phyloP scores from a whole-genome alignment of 2,329 filamentous ascomycete genomes.

The Didymellaceae sp. region DNA sequence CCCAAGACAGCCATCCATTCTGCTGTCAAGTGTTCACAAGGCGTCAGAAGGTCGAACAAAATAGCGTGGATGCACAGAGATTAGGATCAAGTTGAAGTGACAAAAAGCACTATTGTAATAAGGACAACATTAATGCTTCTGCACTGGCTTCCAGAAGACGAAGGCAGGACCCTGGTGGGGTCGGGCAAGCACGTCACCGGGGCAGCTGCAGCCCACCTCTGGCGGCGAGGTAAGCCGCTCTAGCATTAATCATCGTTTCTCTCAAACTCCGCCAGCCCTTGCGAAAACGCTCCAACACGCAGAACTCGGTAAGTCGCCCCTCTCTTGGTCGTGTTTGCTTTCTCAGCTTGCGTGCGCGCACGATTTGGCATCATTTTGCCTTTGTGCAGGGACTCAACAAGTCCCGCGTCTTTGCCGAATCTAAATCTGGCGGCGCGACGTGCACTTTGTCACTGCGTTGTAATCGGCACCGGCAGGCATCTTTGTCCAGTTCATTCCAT shows the following conservation, averaged over 20 bases:
- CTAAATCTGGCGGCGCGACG: constrained; percentile 16
- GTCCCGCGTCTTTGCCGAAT: constrained; percentile 37
- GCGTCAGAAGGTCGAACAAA: no score
- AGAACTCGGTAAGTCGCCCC: constrained; percentile 35
- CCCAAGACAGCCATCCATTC: no score
- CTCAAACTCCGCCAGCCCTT: constrained; percentile 18
- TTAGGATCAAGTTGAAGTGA: neutral
- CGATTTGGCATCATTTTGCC: constrained; percentile 18
- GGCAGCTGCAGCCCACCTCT: constrained; percentile 23
- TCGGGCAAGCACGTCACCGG: constrained; percentile 35
- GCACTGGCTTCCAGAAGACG: neutral
- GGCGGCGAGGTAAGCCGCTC: constrained; percentile 11
- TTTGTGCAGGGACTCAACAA: constrained; percentile 32
- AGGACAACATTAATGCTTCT: neutral
- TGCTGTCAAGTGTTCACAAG: no score
- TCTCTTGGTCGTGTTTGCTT: constrained; percentile 8
- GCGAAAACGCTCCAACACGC: constrained; percentile 22
- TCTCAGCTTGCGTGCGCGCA: constrained; percentile 4
- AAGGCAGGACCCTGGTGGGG: constrained; percentile 23
- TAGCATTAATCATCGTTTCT: constrained; percentile 13
- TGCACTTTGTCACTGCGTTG: constrained; percentile 28
- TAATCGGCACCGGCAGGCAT: constrained; percentile 34
- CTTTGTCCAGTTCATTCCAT: constrained; percentile 44
- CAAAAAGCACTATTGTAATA: neutral
- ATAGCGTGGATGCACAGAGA: neutral